A percentile compares a stretch with the other conserved stretches of the same genome.
Conservation (phyloP, 225 moss, liverwort and hornwort species). For the Bryum argenteum region DNA sequence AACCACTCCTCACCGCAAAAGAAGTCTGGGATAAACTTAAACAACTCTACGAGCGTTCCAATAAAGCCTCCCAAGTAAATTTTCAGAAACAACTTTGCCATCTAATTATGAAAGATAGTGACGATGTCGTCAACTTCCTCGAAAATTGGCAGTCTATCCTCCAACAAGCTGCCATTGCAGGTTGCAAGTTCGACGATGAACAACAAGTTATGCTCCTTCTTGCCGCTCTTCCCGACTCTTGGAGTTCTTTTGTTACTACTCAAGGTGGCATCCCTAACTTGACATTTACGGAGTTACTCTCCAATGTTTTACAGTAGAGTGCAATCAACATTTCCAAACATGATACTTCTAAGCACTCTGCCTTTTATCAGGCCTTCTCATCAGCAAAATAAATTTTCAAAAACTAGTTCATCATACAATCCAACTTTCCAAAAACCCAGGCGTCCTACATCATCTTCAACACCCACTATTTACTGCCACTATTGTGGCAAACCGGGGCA, state of each 20-base stretch:
- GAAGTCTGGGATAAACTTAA: neutral
- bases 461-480: neutral
- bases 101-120: neutral
- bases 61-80: neutral
- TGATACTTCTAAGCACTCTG: neutral
- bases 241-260: too few relatives aligned
- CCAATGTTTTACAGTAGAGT: neutral
- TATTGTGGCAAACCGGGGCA: too few relatives aligned
- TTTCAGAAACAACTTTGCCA: neutral
- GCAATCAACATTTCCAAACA: neutral
- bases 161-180: neutral
- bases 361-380: neutral
- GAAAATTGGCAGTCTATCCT: neutral
- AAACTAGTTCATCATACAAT: neutral
- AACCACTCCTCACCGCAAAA: neutral
- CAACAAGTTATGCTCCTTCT: neutral
- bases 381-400: too few relatives aligned
- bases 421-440: neutral
- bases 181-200: neutral
- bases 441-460: neutral
- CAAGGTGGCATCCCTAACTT: neutral
- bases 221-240: too few relatives aligned
- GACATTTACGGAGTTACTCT: neutral
- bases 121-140: neutral
- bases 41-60: neutral